Base-by-base conservation (phyloP, 768 basidiomycete species). In the Agaricus subrufescens region DNA sequence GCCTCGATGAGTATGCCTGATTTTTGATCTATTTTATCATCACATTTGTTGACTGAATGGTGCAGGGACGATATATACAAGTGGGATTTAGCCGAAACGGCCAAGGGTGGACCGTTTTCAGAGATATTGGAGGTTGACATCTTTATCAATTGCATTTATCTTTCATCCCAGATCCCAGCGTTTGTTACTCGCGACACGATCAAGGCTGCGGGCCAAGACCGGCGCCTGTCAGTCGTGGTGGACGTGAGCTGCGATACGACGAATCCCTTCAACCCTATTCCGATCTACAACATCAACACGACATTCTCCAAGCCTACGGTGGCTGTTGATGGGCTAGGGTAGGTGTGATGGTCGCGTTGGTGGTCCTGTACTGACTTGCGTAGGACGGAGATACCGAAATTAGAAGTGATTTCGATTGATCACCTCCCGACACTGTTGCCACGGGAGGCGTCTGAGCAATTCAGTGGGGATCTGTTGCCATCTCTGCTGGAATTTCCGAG, bases 221-320 rank as follows among this genome's bases (percentile, higher is more conserved):
- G 97, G 58, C 77, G 79, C 55, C 71, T 99, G 58, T 77, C 83
- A 25, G 86, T 95, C 29, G 85, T 98, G 46, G 97, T 98, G 26
- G 97, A 99, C 63, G 97, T 99, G 63, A 96, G 93, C 69, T 99
- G 97, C 76, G 97, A 99, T 70, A 98, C 96, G 25, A 98, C 94
- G 52, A 99, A 99, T 71, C 95, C 97, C 14, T 89, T 88, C 81
- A 99, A 98, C 71, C 97, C 97, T 1, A 89, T 98, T 62, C 97
- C 97, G 8, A 87, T 99, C 58, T 99, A 99, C 74, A 77, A 67
- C 54, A 81, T 94, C 73, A 98, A 97, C 73, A 98, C 96, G 23
- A 94, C 92, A 0, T 98, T 98, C 69, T 81, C 86, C 46, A 80
- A 91, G 56, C 97, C 97, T 15, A 97, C 95, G 2, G 91, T 98